Conservation (phyloP, 1,139 yeast genomes). For the Yamadazyma triangularis region DNA sequence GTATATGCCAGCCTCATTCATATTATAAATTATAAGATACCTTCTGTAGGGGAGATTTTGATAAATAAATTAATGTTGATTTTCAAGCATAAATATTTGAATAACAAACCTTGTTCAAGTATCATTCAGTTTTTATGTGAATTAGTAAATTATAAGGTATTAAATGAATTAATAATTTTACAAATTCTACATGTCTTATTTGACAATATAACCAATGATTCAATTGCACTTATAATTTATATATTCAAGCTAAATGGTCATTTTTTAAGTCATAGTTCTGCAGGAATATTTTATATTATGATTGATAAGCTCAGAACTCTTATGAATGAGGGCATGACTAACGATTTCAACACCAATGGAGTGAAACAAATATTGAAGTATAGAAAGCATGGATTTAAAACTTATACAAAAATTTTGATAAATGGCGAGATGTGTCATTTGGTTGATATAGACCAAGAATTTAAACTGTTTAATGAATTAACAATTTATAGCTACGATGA, state of each 20-base stretch:
- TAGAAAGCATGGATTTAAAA: conserved; percentile 46
- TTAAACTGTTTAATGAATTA: conserved; percentile 44
- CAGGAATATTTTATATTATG: conserved; percentile 39
- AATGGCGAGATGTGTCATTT: conserved; percentile 61
- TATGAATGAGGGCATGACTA: conserved; percentile 51
- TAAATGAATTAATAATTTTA: conserved; percentile 58
- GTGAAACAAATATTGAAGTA: conserved; percentile 52
- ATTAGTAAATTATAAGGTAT: conserved; percentile 60
- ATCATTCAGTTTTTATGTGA: conserved; percentile 55
- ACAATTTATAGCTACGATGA: conserved; percentile 22
- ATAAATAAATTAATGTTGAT: conserved; percentile 51
- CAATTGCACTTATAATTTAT: conserved; percentile 20
- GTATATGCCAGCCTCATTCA: conserved; percentile 57
- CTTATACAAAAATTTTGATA: conserved; percentile 47
- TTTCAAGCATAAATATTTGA: conserved; percentile 53
- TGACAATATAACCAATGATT: conserved; percentile 46
- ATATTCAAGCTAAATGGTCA: conserved; percentile 23
- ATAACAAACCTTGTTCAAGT: conserved; percentile 34
- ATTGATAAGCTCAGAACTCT: conserved; percentile 59
- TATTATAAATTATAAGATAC: conserved; percentile 63
- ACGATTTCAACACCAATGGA: conserved; percentile 39
- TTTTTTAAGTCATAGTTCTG: conserved; percentile 14
- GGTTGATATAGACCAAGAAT: conserved; percentile 43
- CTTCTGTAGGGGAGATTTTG: conserved; percentile 62
- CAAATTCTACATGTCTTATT: conserved; percentile 62